Evolutionary conservation across 2,329 filamentous ascomycete genomes (phyloP).

Genomic region (Myrmaecium sp.): DNA sequence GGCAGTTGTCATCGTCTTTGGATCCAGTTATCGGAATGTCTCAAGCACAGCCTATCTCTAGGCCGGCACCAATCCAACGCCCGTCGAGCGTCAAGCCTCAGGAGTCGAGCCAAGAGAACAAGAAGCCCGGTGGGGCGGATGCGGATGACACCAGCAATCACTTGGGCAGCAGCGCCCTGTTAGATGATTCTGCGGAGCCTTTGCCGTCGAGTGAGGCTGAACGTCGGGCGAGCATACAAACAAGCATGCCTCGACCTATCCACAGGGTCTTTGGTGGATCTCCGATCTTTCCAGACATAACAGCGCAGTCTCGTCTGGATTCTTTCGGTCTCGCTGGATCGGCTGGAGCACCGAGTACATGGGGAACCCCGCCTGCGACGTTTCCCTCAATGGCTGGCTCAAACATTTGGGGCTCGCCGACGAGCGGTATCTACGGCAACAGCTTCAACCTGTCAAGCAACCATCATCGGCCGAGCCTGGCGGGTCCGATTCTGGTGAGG

Average conservation of each 20-base stretch:
- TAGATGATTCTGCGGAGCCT: slow-evolving; percentile 45
- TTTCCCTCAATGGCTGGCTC: slow-evolving; percentile 21
- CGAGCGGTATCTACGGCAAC: slow-evolving; percentile 15
- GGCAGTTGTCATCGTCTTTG: slow-evolving; percentile 60
- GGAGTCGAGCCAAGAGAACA: slow-evolving; percentile 26
- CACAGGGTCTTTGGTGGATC: slow-evolving; percentile 14
- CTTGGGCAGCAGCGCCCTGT: slow-evolving; percentile 75
- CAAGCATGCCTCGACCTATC: too few species aligned
- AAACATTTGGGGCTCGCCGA: slow-evolving; percentile 23
- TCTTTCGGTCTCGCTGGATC: slow-evolving; percentile 16
- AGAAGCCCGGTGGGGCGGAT: slow-evolving; percentile 29
- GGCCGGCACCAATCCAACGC: slow-evolving; percentile 75
- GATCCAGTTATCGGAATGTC: slow-evolving; percentile 35
- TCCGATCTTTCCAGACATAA: slow-evolving; percentile 18
- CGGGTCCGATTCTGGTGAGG: slow-evolving; percentile 48
- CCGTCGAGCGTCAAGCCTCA: slow-evolving; percentile 54
- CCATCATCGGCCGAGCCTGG: slow-evolving; percentile 16
- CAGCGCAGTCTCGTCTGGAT: slow-evolving; percentile 14
- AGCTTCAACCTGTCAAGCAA: slow-evolving; percentile 12
- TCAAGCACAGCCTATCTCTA: slow-evolving; percentile 55
- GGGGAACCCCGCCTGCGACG: slow-evolving; percentile 24
- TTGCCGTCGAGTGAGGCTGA: slow-evolving; percentile 28
- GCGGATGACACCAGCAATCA: slow-evolving; percentile 61
- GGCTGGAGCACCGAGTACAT: slow-evolving; percentile 17
- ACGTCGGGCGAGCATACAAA: slow-evolving; percentile 22